Base-by-base conservation (phyloP, 805 yeast genomes). In the Nakazawaea siamensis region DNA sequence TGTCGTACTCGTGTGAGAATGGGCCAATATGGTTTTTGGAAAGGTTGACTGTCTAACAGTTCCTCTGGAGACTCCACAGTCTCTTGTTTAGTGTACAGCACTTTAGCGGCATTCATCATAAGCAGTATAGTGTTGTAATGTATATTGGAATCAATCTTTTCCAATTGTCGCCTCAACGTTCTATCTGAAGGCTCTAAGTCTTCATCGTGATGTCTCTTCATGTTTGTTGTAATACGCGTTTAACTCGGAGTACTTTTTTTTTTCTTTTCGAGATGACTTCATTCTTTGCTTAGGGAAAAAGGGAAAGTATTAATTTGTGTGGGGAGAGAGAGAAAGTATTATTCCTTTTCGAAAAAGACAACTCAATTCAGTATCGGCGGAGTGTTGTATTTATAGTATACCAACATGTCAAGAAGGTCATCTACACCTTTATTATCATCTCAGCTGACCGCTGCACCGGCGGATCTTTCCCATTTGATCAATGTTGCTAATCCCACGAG, bases 401-500 rank as follows among this genome's bases (percentile, higher is more conserved):
- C n/a, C n/a, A 20, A 20, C 18, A 31, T 31, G 39, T 31, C 35
- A 24, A 24, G 33, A 24, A 15, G 35, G 18, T 27, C 39, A 16
- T 31, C 35, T 9, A 36, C 35, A 21, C 35, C 35, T 8, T 24
- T 36, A 21, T 26, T 36, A 24, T 28, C 33, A 5, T 18, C 21
- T 9, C 29, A 21, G 27, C 15, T n/a, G 3, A 23, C 33, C 4
- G 13, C 23, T 18, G 9, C 33, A 10, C 24, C n/a, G 18, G 18
- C 33, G 4, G 35, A 36, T 31, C 16, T 32, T 9, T 27, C 39
- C 3, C 39, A 28, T 21, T 19, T 35, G 34, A 23, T 33, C 33
- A 36, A 40, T 13, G 31, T 43, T 13, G 50, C 61, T 29, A 70
- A 67, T 34, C 74, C 75, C 2, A 59, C 57, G 3, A 47, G 78